Evolutionary conservation across 768 basidiomycete genomes (phyloP), one percentile per base, ranked within the genome.

Genomic region (Boletellus ananas): DNA sequence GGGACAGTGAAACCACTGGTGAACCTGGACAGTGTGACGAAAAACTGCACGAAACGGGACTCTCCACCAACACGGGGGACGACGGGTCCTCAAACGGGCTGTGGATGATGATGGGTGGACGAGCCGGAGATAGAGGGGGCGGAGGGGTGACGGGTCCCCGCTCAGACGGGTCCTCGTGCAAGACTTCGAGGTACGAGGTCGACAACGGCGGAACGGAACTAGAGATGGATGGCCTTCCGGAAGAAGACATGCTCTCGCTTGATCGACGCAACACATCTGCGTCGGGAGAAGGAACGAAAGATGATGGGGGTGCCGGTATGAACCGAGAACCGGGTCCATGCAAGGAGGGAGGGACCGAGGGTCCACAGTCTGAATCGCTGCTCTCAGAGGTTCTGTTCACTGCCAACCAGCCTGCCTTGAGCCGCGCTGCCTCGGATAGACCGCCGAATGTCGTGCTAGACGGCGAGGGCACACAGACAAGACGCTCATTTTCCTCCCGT

Each of bases 361-460:
- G 42, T 4, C 3, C 47, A 12, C 16, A 31, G 13, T 49, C 67
- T 3, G 64, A 74, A 68, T 44, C 50, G 51, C 21, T 65, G 4
- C 54, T 53, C 25, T 65, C 63, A 8, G 48, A 42, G 3, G 51
- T 34, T 21, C 57, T 60, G 53, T 78, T 76, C 52, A 63, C 69
- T 3, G 72, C 69, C 52, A 78, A 69, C 81, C 81, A 84, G 45
- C 74, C 72, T 39, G 74, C 67, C 61, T 80, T 83, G 59, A 84
- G 70, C 51, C 63, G 72, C 48, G 73, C 72, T 6, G 82, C 82
- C 8, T 78, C 79, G 13, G 77, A 74, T 11, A 66, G 43, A 43
- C 57, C 54, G 47, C 59, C 13, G 48, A 49, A 6, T 43, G 55
- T 5, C 51, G 42, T 5, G 61, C 41, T 18, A 38, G 38, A 16